Evolutionary conservation across 352 stramenopile species (phyloP), one percentile per base, ranked within the genome.

Genomic region (Globisporangium spiculum): DNA sequence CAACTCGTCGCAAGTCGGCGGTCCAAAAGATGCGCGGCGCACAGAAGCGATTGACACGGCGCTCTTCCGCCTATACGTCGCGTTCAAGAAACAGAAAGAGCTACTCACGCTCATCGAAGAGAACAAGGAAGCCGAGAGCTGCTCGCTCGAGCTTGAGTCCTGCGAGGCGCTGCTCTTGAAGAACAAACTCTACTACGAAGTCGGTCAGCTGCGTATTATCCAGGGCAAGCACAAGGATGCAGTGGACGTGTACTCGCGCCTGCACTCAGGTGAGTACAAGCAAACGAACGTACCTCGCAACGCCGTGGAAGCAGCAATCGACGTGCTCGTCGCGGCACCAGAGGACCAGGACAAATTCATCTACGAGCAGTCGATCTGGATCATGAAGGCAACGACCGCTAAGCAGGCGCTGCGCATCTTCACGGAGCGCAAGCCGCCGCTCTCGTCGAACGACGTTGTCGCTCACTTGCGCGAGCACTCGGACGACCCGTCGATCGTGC

Each of bases 351-450:
- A 93, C 34, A 78, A 89, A 30, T 86, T 98, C 46, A 90, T 97
- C 55, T 97, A 92, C 66, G 86, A 96, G 63, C 78, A 93, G 67
- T 94, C 90, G 30, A 80, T 92, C 61, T 94, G 88, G 89, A 93
- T 97, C 75, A 84, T 95, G 34, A 82, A 93, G 41, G 81, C 80
- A 0, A 89, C 82, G 5, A 72, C 79, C 30, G 75, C 89, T 3
- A 93, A 94, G 70, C 83, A 92, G 44, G 85, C 86, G 22, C 69
- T 96, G 14, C 86, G 88, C 5, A 89, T 96, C 59, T 96, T 96
- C 67, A 96, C 86, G 9, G 86, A 94, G 34, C 86, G 86, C 12
- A 73, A 81, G 16, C 76, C 83, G 30, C 77, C 84, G 12, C 71
- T 94, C 26, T 68, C 84, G 7, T 91, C 87, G 9, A 93, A 93